A percentile compares a stretch with the other conserved stretches of the same genome.
These are phyloP conservation scores for Gossypium laxum DNA, from an alignment of 441 rosid genomes.

Conservation along the genomic window DNA sequence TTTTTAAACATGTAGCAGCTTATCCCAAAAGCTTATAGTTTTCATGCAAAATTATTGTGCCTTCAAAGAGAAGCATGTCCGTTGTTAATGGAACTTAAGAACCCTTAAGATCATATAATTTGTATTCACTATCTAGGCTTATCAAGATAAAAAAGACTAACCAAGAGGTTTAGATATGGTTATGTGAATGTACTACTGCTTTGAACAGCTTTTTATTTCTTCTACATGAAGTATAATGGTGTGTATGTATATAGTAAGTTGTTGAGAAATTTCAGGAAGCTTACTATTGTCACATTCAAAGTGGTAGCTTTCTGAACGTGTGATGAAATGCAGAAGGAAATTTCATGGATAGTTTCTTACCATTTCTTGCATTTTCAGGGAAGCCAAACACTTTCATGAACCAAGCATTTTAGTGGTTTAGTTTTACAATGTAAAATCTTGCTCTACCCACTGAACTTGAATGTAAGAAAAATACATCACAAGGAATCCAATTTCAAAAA, in stretches of 20 bases:
- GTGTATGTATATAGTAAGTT: background rate
- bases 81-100: background rate
- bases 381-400: too few species aligned
- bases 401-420: too few species aligned
- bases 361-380: too few species aligned
- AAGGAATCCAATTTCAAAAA: constrained; percentile 4
- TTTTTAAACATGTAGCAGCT: background rate
- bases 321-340: background rate
- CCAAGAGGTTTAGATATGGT: background rate
- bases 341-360: background rate
- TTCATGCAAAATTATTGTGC: background rate
- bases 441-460: too few species aligned
- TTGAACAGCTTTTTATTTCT: background rate
- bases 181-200: background rate
- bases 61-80: constrained; percentile 8
- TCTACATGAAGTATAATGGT: background rate
- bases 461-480: background rate
- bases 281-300: background rate
- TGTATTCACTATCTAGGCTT: background rate
- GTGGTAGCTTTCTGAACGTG: background rate
- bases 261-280: constrained; percentile 1
- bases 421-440: too few species aligned
- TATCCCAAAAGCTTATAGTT: background rate
- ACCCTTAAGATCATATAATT: background rate
- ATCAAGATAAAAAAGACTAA: background rate